These are phyloP conservation scores for Solanum pinnatisectum DNA, from an alignment of 257 asterid species.

Conservation along the genomic window DNA sequence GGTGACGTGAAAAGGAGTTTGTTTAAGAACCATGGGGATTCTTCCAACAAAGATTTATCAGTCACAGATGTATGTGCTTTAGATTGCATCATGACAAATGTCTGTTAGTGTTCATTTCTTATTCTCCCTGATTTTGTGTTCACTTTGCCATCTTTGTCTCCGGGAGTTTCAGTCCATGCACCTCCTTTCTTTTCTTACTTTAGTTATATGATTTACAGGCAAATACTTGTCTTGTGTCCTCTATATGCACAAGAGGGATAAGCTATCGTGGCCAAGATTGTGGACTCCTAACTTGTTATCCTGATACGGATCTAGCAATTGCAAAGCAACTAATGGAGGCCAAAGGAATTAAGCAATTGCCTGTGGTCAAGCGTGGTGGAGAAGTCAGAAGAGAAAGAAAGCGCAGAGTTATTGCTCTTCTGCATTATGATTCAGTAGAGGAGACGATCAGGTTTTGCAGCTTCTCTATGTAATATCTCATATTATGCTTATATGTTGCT, in stretches of 20 bases:
- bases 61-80: conserved; percentile 41
- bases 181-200: not conserved
- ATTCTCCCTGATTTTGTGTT: not conserved
- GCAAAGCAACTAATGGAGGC: conserved; percentile 99
- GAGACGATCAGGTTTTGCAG: conserved; percentile 54
- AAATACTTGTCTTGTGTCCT: conserved; percentile 50
- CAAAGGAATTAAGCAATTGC: conserved; percentile 84
- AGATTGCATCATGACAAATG: not conserved
- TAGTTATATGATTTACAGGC: conserved; percentile 34
- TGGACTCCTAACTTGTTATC: conserved; percentile 75
- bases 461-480: not conserved
- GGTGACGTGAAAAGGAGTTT: conserved; percentile 67
- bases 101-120: not conserved
- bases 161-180: not conserved
- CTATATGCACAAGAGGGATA: conserved; percentile 75
- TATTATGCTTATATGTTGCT: not conserved
- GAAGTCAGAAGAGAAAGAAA: conserved; percentile 53
- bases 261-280: conserved; percentile 61
- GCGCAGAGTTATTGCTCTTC: conserved; percentile 50
- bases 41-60: conserved; percentile 32
- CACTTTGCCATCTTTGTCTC: not conserved
- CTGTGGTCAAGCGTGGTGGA: conserved; percentile 67
- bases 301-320: conserved; percentile 76
- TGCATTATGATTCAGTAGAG: conserved; percentile 76
- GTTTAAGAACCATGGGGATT: conserved; percentile 29